Base-by-base conservation (phyloP, 2,329 filamentous ascomycete genomes). In the Sporothrix phasma region DNA sequence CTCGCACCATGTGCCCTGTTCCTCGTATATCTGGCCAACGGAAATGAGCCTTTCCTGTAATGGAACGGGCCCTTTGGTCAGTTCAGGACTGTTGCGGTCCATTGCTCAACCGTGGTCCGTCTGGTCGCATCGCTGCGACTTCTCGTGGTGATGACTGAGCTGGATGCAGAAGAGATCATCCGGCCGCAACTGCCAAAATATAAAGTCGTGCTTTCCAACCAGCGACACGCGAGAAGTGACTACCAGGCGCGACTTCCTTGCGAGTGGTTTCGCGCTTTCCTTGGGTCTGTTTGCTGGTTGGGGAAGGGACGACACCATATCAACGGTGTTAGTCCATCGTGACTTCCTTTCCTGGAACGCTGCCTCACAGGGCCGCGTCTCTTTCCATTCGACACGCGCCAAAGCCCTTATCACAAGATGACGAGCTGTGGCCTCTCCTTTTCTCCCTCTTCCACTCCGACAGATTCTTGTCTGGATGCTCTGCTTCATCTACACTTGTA, bases 241-340 rank as follows among this genome's bases (percentile, higher is more conserved):
- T 45, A 26, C 22, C 8, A 4, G 24, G 34, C 39, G 56, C 26
- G 56, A 11, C 24, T 59, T 59, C 56, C 37, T 31, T 29, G n/a
- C 8, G 22, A 10, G 51, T 22, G 10, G 26, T 53, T 31, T 15
- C 31, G 22, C 31, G 45, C 46, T 7, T 26, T 41, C 34, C 31
- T 41, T 3, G 5, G 5, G 7, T n/a, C 19, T 37, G 10, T 24
- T 41, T 41, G 22, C 41, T 37, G 24, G 17, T 26, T 43, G 24
- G 6, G 56, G 63, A 64, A 61, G 58, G 58, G 47, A n/a, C 63
- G 49, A 51, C n/a, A 19, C 26, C 6, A 47, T 13, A 47, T n/a
- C 37, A 8, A 2, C 22, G 43, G 51, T 62, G 47, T 61, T 59
- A 62, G 60, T 56, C 51, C 45, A 59, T 62, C 64, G 64, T 61